Evolutionary conservation across 1,139 yeast genomes (phyloP).

Genomic region (Scheffersomyces titani): DNA sequence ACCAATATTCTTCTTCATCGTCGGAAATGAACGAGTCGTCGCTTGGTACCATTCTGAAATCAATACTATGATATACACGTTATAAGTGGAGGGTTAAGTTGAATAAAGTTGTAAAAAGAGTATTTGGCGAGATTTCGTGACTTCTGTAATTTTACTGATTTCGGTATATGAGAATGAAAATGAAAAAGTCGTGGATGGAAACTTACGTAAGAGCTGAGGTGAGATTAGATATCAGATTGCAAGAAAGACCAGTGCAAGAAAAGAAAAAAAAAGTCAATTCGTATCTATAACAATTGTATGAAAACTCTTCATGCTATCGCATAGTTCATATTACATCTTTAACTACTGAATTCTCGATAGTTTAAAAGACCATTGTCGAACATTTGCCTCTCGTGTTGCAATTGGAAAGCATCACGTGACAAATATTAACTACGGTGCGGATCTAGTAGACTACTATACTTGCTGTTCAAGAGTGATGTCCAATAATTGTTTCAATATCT

Average conservation of each 20-base stretch:
- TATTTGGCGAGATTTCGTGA: not conserved
- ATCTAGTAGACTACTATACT: not conserved
- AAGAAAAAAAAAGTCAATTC: not conserved
- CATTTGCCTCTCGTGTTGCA: not conserved
- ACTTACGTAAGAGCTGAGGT: not conserved
- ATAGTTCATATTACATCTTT: not conserved
- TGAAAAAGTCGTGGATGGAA: slow-evolving; percentile 3
- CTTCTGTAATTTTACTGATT: not conserved
- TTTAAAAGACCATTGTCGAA: no score
- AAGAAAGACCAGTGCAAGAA: no score
- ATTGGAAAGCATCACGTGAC: not conserved
- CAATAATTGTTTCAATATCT: not conserved
- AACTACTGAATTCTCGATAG: not conserved
- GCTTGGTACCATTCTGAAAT: slow-evolving; percentile 20
- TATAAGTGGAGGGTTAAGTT: not conserved
- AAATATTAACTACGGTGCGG: not conserved
- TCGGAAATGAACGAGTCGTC: slow-evolving; percentile 66
- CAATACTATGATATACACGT: not conserved
- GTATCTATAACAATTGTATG: not conserved
- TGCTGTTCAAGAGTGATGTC: not conserved
- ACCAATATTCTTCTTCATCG: slow-evolving; percentile 79
- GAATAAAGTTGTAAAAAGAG: no score
- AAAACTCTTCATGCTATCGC: not conserved
- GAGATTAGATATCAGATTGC: not conserved
- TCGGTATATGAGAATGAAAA: not conserved